Base-by-base conservation (phyloP, 176 grass and related monocot genomes). In the Cenchrus americanus region DNA sequence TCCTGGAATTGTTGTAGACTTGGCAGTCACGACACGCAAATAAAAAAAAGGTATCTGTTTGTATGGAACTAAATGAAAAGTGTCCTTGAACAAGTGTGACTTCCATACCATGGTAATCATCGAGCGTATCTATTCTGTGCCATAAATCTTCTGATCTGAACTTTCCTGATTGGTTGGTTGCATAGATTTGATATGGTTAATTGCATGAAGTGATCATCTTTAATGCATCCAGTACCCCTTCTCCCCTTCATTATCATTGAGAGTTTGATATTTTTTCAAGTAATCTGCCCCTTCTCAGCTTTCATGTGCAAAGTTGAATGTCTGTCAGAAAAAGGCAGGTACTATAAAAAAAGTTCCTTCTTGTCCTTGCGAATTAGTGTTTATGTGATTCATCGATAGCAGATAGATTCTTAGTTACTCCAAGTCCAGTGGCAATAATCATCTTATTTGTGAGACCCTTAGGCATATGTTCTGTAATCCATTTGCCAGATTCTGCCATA, bases 111-210 rank as follows among this genome's bases (percentile, higher is more conserved):
- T 58, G 71, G 58, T 78, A 82, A 77, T 89, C 55, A 86, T 82
- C 72, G 76, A 7, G 14, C 2, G 8, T 71, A 22, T 43, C 27
- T 85, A 46, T 77, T 62, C 42, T 23, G 55, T 32, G 34, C 71
- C 87, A 53, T 69, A 43, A 76, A 81, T 66, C 71, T 76, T 66
- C 47, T 66, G 59, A 65, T 41, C 69, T 22, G 13, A 73, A 73
- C 4, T 63, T 80, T 85, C 69, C 77, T 89, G 76, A 85, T 89
- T 81, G 34, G 44, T 76, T 79, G 82, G 54, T 81, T 62, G 71
- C 55, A 57, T 89, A 89, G 71, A 85, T 89, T 81, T 89, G 64
- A 73, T 89, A 84, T 70, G 71, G 57, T 27, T 77, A 71, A 66
- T 46, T 47, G 65, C 37, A 77, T 27, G 46, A 82, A 78, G 10